A percentile compares a stretch with the other conserved stretches of the same genome.
Evolutionary conservation across 2,329 filamentous ascomycete species (phyloP).

Genomic region (Ophiostoma sp.): DNA sequence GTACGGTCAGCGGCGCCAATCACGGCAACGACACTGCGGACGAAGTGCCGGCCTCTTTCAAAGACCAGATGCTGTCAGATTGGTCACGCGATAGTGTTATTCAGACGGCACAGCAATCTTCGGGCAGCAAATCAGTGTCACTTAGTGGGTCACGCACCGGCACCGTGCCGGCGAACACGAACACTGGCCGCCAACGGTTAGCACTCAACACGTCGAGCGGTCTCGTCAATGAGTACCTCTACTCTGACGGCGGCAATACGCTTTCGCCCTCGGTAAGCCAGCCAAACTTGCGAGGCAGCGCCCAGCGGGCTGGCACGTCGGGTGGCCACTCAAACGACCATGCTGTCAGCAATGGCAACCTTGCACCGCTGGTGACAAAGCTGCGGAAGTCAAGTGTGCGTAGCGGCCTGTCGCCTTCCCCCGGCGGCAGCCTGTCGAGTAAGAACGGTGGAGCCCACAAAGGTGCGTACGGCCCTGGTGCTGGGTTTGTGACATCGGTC

Average conservation of each 20-base stretch:
- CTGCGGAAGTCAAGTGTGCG: slow-evolving; percentile 51
- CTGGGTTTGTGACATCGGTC: slow-evolving; percentile 52
- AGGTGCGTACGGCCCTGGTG: slow-evolving; percentile 30
- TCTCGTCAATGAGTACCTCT: slow-evolving; percentile 28
- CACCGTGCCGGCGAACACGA: slow-evolving; percentile 45
- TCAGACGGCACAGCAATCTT: slow-evolving; percentile 52
- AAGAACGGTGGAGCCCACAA: slow-evolving; percentile 25
- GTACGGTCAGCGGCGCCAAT: not conserved
- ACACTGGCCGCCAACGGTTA: slow-evolving; percentile 45
- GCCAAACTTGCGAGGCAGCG: slow-evolving; percentile 46
- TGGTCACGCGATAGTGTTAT: slow-evolving; percentile 76
- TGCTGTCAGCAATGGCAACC: slow-evolving; percentile 22
- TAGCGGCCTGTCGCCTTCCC: slow-evolving; percentile 45
- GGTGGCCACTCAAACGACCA: slow-evolving; percentile 20
- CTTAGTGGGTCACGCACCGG: slow-evolving; percentile 68
- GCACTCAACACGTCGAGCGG: slow-evolving; percentile 40
- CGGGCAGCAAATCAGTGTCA: slow-evolving; percentile 65
- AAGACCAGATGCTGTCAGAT: slow-evolving; percentile 68
- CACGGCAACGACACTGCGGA: slow-evolving; percentile 36
- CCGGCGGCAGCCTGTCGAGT: slow-evolving; percentile 32
- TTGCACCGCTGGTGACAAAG: slow-evolving; percentile 38
- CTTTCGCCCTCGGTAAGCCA: slow-evolving; percentile 45
- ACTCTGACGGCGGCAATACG: slow-evolving; percentile 31
- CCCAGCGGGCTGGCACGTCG: slow-evolving; percentile 35
- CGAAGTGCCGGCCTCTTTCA: slow-evolving; percentile 61